Base-by-base conservation (phyloP, 2,329 filamentous ascomycete genomes). In the Neonectria punicea region DNA sequence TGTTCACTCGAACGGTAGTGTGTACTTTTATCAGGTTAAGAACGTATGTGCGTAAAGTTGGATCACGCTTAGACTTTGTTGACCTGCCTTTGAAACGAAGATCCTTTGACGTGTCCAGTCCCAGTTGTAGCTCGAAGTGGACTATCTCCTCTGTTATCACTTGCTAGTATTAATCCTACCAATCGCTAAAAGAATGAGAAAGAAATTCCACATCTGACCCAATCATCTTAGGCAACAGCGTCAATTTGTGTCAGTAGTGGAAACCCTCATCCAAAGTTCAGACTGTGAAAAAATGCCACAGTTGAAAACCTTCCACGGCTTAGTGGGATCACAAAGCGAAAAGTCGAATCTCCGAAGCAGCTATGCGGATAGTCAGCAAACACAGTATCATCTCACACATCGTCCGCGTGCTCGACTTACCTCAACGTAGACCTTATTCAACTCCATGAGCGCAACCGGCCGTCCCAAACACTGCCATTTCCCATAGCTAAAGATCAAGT, bases 401-500 rank as follows among this genome's bases (percentile, higher is more conserved):
- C 10, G 30, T 70, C 10, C 4, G 8, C 14, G 8, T 4, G 5
- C 1, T 11, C 3, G 56, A 47, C 74, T 58, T 51, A 81, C 80
- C 77, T 85, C 82, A 20, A 83, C 80, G 34, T 81, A 74, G 2
- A 78, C 55, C 72, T 79, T 79, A 46, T 80, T 80, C 58, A 82
- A 25, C 67, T 83, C 80, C 69, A 83, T 77, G 9, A 77, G 55
- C 1, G 81, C 80, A 25, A 82, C 73, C 0, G 75, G 76, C 4
- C 77, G 75, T 1, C 81, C 81, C 13, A 82, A 64, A 47, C 81
- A 83, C 46, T 76, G 73, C 74, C 78, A 82, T 4, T 75, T 61
- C 0, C 82, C 81, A 25, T 79, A 77, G 2, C 80, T 76, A 58
- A 83, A 83, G 0, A 81, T 72, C 10, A 82, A 60, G 14, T 82